Percentiles rank a stretch among this genome's conserved stretches.
These are phyloP conservation scores for Rubus parviflorus DNA, from an alignment of 306 rosid genomes.

Conservation along the genomic window DNA sequence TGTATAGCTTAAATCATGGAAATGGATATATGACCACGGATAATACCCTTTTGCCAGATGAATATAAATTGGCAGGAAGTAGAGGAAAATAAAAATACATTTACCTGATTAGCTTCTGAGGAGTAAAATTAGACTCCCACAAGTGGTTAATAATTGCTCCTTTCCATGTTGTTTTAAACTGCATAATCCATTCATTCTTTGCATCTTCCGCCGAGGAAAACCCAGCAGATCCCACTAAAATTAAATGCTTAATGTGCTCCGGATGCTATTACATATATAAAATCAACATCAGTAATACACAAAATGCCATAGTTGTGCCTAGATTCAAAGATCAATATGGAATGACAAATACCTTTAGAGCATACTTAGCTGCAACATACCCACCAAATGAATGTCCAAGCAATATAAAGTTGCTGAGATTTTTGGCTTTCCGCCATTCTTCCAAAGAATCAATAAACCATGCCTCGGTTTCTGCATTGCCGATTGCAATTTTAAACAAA, in stretches of 20 bases:
- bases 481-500: slow-evolving; percentile 24
- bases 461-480: slow-evolving; percentile 78
- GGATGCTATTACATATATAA: slow-evolving; percentile 67
- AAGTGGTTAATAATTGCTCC: slow-evolving; percentile 78
- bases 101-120: slow-evolving; percentile 76
- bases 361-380: slow-evolving; percentile 89
- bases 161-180: slow-evolving; percentile 84
- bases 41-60: neutral
- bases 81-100: neutral
- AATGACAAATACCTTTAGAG: slow-evolving; percentile 69
- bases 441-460: slow-evolving; percentile 97
- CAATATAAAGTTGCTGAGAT: slow-evolving; percentile 73
- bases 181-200: slow-evolving; percentile 52
- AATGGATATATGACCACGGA: neutral
- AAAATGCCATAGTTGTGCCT: slow-evolving; percentile 6
- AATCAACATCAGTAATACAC: slow-evolving; percentile 28
- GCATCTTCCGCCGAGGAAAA: slow-evolving; percentile 59
- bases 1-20: neutral
- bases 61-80: neutral
- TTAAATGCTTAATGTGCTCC: slow-evolving; percentile 82
- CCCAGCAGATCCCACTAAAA: slow-evolving; percentile 92
- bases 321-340: slow-evolving; percentile 19
- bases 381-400: slow-evolving; percentile 99
- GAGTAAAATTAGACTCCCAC: slow-evolving; percentile 98
- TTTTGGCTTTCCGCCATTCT: slow-evolving; percentile 98